Evolutionary conservation across 129 eudicot genomes (phyloP).

Genomic region (Smallanthus sonchifolius): DNA sequence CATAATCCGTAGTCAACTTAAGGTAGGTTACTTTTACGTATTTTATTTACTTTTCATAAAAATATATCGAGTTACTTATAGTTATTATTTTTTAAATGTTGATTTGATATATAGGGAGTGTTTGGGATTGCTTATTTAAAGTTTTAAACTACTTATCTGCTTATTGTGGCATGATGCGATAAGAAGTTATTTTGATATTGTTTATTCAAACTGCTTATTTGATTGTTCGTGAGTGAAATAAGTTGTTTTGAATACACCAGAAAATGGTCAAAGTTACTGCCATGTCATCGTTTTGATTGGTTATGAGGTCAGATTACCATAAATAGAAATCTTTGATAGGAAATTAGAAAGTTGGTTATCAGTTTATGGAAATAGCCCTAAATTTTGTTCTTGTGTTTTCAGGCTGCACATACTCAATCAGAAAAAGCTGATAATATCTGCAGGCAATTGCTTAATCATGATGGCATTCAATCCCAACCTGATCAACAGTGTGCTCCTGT

Average conservation of each 20-base stretch:
- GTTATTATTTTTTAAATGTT: neutral
- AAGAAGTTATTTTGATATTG: neutral
- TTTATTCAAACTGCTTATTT: neutral
- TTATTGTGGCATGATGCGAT: neutral
- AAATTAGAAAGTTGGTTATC: neutral
- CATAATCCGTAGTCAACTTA: conserved; percentile 67
- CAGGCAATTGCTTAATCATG: conserved; percentile 40
- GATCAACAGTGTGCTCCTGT: conserved; percentile 61
- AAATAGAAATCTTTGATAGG: neutral
- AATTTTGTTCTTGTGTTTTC: conserved; percentile 12
- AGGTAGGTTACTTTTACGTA: conserved; percentile 37
- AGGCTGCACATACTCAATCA: conserved; percentile 78
- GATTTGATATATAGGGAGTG: neutral
- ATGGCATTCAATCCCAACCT: conserved; percentile 23
- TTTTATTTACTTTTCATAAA: neutral
- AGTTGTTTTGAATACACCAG: neutral
- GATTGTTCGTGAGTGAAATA: neutral
- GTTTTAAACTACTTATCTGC: neutral
- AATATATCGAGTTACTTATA: neutral
- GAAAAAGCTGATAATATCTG: conserved; percentile 58
- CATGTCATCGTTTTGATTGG: neutral
- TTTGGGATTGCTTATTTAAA: neutral
- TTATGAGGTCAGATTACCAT: neutral
- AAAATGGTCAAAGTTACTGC: neutral
- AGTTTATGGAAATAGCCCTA: neutral